Conservation (phyloP, 1,284 basidiomycete genomes). For the Sutorius eximius region DNA sequence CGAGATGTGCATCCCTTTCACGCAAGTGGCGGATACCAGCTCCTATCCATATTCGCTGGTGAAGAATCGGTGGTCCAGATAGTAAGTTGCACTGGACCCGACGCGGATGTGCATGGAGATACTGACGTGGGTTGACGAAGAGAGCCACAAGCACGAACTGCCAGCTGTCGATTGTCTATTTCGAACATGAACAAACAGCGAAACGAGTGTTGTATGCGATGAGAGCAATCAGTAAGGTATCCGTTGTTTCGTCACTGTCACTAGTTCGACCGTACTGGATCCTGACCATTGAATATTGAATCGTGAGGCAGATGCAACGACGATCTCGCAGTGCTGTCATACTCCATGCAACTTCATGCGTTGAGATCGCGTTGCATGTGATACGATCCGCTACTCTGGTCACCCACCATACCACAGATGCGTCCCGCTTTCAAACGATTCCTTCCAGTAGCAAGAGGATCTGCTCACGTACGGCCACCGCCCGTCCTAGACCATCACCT, state of each 20-base stretch:
- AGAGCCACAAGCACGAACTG: too few relatives aligned
- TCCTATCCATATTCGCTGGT: too few relatives aligned
- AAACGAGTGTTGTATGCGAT: too few relatives aligned
- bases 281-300: not conserved
- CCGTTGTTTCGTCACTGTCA: too few relatives aligned
- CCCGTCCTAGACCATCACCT: conserved; percentile 59
- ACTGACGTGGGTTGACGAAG: too few relatives aligned
- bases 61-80: too few relatives aligned
- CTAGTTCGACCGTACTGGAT: not conserved
- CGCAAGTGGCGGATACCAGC: too few relatives aligned
- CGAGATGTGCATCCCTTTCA: conserved; percentile 28
- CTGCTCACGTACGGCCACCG: conserved; percentile 41
- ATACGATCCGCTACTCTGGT: conserved; percentile 50
- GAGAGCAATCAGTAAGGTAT: too few relatives aligned
- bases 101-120: too few relatives aligned
- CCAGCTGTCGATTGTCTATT: too few relatives aligned
- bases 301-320: conserved; percentile 72
- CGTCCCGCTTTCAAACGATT: conserved; percentile 58
- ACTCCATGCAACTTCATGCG: conserved; percentile 60
- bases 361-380: conserved; percentile 67
- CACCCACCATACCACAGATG: conserved; percentile 50
- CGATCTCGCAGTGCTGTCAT: conserved; percentile 70
- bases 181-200: too few relatives aligned
- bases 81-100: too few relatives aligned
- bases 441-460: conserved; percentile 53